Conservation (phyloP, 2,329 filamentous ascomycete genomes). For the Exophiala dermatitidis region DNA sequence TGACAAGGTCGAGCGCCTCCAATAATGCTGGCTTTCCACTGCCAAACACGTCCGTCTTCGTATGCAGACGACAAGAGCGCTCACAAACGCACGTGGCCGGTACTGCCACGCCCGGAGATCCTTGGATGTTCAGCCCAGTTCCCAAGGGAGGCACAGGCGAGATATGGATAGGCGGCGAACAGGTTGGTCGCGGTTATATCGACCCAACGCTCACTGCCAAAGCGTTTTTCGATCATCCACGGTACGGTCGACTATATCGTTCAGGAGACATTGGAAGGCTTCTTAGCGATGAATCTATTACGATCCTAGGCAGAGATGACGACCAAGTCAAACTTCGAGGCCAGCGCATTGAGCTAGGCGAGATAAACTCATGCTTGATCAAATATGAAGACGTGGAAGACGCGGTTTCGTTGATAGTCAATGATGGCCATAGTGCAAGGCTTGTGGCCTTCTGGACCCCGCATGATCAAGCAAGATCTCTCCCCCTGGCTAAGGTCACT, state of each 20-base stretch:
- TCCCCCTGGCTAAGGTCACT: neutral
- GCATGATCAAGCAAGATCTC: constrained; percentile 4
- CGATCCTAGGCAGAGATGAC: constrained; percentile 66
- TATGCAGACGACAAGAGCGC: constrained; percentile 34
- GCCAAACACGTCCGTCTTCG: constrained; percentile 66
- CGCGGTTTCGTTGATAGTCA: constrained; percentile 57
- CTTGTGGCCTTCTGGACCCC: constrained; percentile 63
- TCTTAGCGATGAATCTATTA: constrained; percentile 65
- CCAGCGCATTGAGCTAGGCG: constrained; percentile 69
- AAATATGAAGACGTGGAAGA: constrained; percentile 48
- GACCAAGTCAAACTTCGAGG: constrained; percentile 77
- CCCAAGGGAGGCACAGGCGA: constrained; percentile 71
- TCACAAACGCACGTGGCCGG: neutral
- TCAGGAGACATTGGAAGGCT: constrained; percentile 77
- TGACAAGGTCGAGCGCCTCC: constrained; percentile 52
- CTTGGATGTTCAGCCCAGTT: constrained; percentile 43
- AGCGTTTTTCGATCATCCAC: constrained; percentile 63
- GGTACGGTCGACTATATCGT: constrained; percentile 67
- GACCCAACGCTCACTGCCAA: constrained; percentile 53
- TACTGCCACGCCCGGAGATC: constrained; percentile 26
- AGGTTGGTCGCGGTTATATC: constrained; percentile 69
- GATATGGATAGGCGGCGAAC: constrained; percentile 77
- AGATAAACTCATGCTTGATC: constrained; percentile 61
- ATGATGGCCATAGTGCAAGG: constrained; percentile 41
- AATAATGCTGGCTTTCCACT: constrained; percentile 72